Conservation (phyloP, 2,329 filamentous ascomycete species). For the Capronia americana region DNA sequence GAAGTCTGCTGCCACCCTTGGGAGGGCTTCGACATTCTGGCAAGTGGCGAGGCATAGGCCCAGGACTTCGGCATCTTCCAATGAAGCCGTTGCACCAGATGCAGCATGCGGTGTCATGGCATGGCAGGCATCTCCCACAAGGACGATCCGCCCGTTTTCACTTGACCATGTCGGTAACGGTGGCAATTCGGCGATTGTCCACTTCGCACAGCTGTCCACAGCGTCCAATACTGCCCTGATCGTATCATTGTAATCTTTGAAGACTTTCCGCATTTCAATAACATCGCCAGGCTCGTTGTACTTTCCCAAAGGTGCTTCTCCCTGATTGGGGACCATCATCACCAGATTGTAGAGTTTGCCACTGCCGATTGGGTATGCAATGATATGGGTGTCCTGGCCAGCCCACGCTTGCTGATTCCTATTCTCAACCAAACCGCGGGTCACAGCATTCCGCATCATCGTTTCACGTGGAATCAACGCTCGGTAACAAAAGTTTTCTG, state of each 20-base stretch:
- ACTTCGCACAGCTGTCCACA: conserved; percentile 24
- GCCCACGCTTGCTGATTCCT: conserved; percentile 17
- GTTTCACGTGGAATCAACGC: conserved; percentile 27
- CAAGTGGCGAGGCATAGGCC: conserved; percentile 12
- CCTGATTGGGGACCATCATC: conserved; percentile 14
- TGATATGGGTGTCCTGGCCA: conserved; percentile 21
- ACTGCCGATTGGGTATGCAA: conserved; percentile 22
- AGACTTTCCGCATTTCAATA: conserved; percentile 48
- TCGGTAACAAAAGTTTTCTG: conserved; percentile 22
- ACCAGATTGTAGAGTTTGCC: conserved; percentile 25
- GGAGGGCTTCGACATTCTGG: conserved; percentile 3
- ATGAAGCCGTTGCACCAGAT: conserved; percentile 51
- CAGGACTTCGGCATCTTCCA: conserved; percentile 48
- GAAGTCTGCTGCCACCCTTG: conserved; percentile 4
- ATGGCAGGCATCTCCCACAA: conserved; percentile 53
- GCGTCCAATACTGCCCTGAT: conserved; percentile 17
- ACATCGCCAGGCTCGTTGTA: conserved; percentile 52
- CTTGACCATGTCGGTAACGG: conserved; percentile 43
- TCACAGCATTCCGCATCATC: conserved; percentile 22
- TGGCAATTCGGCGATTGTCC: conserved; percentile 31
- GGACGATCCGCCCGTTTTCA: conserved; percentile 42
- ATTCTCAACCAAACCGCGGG: conserved; percentile 15
- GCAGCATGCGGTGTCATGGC: conserved; percentile 54
- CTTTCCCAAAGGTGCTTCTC: conserved; percentile 20
- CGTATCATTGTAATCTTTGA: conserved; percentile 14